Evolutionary conservation across 1,284 basidiomycete genomes (phyloP).

Genomic region (Phenoliferia sp.): DNA sequence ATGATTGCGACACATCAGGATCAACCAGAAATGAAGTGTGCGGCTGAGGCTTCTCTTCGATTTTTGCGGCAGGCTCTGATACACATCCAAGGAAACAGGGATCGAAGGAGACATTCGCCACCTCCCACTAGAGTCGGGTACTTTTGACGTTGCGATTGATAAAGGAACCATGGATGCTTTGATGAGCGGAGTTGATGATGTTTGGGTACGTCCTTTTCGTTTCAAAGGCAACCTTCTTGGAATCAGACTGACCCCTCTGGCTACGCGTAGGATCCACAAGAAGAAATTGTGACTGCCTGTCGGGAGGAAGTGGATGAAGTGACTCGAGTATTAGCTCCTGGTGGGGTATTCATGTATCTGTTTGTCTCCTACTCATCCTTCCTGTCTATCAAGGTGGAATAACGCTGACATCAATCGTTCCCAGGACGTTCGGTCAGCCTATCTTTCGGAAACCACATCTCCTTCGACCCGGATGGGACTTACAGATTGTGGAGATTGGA

Average conservation of each 20-base stretch:
- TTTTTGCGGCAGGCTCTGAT: not conserved
- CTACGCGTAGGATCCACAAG: constrained; percentile 57
- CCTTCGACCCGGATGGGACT: not conserved
- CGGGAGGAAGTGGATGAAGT: constrained; percentile 75
- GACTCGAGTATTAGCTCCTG: constrained; percentile 40
- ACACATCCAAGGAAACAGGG: constrained; percentile 58
- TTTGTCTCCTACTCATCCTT: not conserved
- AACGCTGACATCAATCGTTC: not conserved
- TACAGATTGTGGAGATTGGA: constrained; percentile 1
- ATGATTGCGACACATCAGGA: constrained; percentile 62
- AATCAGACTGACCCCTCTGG: not conserved
- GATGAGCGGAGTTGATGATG: constrained; percentile 80
- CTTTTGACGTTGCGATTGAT: constrained; percentile 82
- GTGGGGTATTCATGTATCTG: constrained; percentile 18
- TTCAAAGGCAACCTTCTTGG: too few relatives aligned
- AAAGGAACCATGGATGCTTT: constrained; percentile 96
- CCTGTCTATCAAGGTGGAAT: not conserved
- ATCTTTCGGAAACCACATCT: constrained; percentile 9
- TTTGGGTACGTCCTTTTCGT: constrained; percentile 52
- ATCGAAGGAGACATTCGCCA: constrained; percentile 79
- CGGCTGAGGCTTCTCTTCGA: not conserved
- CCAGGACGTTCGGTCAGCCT: constrained; percentile 1
- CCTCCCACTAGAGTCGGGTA: constrained; percentile 60
- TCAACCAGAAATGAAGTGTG: constrained; percentile 47
- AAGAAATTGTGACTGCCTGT: constrained; percentile 68